Evolutionary conservation across 2,329 filamentous ascomycete species (phyloP).

Genomic region (Xylariaceae sp.): DNA sequence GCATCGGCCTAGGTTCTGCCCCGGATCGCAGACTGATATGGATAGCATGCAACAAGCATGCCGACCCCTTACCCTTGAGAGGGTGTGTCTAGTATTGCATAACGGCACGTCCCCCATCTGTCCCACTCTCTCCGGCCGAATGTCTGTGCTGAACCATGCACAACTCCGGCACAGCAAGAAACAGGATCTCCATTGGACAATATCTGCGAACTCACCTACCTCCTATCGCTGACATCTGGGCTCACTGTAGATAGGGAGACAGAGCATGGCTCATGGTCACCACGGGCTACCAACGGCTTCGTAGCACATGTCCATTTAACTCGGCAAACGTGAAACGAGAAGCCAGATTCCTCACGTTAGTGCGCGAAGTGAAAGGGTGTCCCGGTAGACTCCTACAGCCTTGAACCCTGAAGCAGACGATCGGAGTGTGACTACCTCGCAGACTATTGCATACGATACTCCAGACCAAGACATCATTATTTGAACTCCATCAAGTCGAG

Average conservation of each 20-base stretch:
- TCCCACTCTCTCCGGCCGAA: no score
- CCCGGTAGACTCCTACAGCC: neutral
- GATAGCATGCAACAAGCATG: neutral
- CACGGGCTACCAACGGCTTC: neutral
- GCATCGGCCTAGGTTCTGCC: neutral
- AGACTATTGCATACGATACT: conserved; percentile 11
- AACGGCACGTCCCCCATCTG: neutral
- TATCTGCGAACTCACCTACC: no score
- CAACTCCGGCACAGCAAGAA: no score
- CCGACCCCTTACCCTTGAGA: neutral
- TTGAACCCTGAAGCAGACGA: conserved; percentile 1
- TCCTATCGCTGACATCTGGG: no score
- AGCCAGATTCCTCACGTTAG: neutral
- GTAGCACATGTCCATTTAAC: neutral
- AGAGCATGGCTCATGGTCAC: neutral
- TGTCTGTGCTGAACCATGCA: no score
- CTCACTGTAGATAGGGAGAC: no score
- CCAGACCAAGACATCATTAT: neutral
- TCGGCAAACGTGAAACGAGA: neutral
- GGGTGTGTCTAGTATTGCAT: neutral
- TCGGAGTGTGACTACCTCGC: conserved; percentile 7
- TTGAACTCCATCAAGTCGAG: conserved; percentile 5
- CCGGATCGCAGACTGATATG: neutral
- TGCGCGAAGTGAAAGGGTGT: neutral
- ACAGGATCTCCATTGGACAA: no score